Conservation (phyloP, 306 rosid genomes). For the Sechiopsis laciniata region DNA sequence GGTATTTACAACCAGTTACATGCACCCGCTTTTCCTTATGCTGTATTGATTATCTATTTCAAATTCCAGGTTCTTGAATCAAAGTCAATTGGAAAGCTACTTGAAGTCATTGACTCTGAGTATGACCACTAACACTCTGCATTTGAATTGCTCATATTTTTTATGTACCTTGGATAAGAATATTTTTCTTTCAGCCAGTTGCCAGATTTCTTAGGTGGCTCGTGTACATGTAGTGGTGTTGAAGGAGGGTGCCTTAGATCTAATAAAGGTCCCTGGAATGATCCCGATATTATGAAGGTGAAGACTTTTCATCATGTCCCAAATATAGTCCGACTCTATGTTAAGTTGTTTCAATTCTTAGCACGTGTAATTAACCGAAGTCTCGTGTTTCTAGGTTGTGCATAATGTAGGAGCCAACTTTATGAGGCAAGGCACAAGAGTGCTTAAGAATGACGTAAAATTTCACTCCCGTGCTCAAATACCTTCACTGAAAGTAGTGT, state of each 20-base stretch:
- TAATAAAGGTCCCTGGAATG: slow-evolving; percentile 91
- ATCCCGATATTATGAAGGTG: slow-evolving; percentile 86
- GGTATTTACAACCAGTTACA: slow-evolving; percentile 19
- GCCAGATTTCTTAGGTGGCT: slow-evolving; percentile 93
- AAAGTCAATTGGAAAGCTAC: slow-evolving; percentile 53
- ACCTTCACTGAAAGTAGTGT: slow-evolving; percentile 54
- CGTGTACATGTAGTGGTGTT: slow-evolving; percentile 57
- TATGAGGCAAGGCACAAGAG: slow-evolving; percentile 56
- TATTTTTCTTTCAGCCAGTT: slow-evolving; percentile 60
- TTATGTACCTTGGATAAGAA: slow-evolving; percentile 21
- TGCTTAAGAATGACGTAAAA: slow-evolving; percentile 40
- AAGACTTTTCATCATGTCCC: slow-evolving; percentile 7
- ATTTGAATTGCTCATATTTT: background rate
- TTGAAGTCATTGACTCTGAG: slow-evolving; percentile 77
- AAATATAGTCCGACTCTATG: background rate
- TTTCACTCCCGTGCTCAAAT: slow-evolving; percentile 38
- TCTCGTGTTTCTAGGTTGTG: slow-evolving; percentile 59
- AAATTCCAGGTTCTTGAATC: slow-evolving; percentile 71
- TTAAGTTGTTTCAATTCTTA: slow-evolving; percentile 4
- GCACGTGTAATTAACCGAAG: background rate
- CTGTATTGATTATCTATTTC: slow-evolving; percentile 23
- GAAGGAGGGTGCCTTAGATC: slow-evolving; percentile 90
- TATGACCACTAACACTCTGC: slow-evolving; percentile 26
- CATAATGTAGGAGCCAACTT: slow-evolving; percentile 53
- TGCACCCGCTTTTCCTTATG: slow-evolving; percentile 13